Evolutionary conservation across 306 rosid genomes (phyloP), one percentile per base, ranked within the genome.

Genomic region (Acacia confusa): DNA sequence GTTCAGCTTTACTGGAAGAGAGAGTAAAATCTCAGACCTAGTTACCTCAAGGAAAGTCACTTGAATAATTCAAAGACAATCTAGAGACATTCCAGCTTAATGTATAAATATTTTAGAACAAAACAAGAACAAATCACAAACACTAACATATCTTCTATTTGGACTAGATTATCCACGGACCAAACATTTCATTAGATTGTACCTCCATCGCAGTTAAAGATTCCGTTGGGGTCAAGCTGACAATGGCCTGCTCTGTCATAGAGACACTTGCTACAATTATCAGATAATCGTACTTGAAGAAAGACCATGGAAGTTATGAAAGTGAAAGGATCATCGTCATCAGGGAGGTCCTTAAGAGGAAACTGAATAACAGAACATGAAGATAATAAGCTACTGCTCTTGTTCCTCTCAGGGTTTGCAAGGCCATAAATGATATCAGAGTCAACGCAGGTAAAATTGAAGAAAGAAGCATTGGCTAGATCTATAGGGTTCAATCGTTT

Each of bases 351-450:
- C 43, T 57, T 81, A 58, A 11, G 15, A 7, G 90, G 94, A 75
- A 88, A 87, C 9, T 4, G 11, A 44, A 77, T 58, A n/a, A 10
- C 55, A 8, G 89, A 71, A 74, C 94, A 86, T n/a, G 89, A 71
- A 74, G 92, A 36, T 41, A 70, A 75, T 58, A 22, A 43, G 36
- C 55, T 70, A 11, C 13, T 36, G 6, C 36, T 70, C 11, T 70
- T 34, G 24, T 24, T 41, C 13, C 27, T 40, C 9, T 1, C 15
- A 13, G 11, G 19, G 9, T 6, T 22, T 20, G 55, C 2, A 70
- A 22, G 4, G 17, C 30, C 20, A 69, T 69, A 43, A 48, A 70
- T 57, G 64, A 57, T 43, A 43, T 70, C n/a, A 70, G 4, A 70
- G 36, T 70, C 75, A 22, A 55, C 36, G 24, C 55, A 43, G 9